Evolutionary conservation across 73 alveolate genomes (phyloP).

Genomic region (Symbiodinium natans): DNA sequence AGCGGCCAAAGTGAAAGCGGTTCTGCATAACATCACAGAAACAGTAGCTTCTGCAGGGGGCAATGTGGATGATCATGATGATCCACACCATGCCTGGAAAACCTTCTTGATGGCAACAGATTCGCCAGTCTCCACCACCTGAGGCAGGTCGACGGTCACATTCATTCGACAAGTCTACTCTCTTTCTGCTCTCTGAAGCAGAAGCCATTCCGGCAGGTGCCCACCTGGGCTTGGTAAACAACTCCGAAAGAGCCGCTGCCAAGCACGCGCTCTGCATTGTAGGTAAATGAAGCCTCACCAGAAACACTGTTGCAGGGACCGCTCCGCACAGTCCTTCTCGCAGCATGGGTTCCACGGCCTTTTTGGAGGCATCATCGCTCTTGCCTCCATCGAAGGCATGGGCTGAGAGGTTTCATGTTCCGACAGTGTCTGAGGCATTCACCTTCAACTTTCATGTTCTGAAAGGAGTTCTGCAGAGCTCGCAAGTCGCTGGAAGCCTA

Average conservation of each 20-base stretch:
- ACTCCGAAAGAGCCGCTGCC: constrained; percentile 98
- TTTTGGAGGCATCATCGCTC: constrained; percentile 86
- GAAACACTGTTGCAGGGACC: background rate
- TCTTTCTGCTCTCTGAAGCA: background rate
- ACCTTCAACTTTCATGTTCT: constrained; percentile 85
- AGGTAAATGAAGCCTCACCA: constrained; percentile 94
- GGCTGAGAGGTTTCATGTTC: background rate
- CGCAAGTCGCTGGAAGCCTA: constrained; percentile 90
- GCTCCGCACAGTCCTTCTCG: background rate
- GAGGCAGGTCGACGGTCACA: too few relatives aligned
- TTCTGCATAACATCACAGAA: background rate
- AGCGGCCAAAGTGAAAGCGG: background rate
- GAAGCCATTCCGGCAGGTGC: background rate
- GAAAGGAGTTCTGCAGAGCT: constrained; percentile 90
- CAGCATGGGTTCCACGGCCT: background rate
- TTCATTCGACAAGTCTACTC: background rate
- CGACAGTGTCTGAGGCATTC: background rate
- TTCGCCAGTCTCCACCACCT: constrained; percentile 97
- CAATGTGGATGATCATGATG: background rate
- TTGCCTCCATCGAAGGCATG: constrained; percentile 28
- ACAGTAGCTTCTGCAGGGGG: constrained; percentile 51
- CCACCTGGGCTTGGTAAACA: constrained; percentile 96
- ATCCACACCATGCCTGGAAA: constrained; percentile 94
- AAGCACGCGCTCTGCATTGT: constrained; percentile 97
- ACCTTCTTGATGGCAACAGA: constrained; percentile 98